Conservation (phyloP, 1,139 yeast genomes). For the Nakaseomyces bracarensis region DNA sequence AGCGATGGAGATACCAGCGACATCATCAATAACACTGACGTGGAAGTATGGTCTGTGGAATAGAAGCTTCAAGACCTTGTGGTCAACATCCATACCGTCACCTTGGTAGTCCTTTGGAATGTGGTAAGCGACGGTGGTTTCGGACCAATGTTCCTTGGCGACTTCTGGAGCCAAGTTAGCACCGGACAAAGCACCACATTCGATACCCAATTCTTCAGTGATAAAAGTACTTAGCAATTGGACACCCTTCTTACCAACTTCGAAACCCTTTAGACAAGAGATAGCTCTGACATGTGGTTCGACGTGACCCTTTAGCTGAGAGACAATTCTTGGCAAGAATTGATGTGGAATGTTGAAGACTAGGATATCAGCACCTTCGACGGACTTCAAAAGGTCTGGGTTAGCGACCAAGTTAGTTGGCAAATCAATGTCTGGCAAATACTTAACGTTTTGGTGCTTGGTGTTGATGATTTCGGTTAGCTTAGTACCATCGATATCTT, state of each 20-base stretch:
- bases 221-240: constrained; percentile 68
- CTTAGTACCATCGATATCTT: constrained; percentile 56
- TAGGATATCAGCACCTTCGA: constrained; percentile 66
- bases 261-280: constrained; percentile 87
- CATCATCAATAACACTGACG: constrained; percentile 77
- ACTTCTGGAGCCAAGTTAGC: constrained; percentile 94
- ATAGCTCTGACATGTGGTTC: constrained; percentile 67
- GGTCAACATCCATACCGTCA: constrained; percentile 63
- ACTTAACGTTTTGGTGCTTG: constrained; percentile 79
- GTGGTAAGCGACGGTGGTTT: constrained; percentile 88
- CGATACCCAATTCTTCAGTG: constrained; percentile 64
- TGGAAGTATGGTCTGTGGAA: constrained; percentile 96
- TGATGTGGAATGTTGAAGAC: constrained; percentile 93
- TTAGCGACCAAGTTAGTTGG: constrained; percentile 76
- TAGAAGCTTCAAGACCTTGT: constrained; percentile 53
- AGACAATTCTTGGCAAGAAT: constrained; percentile 64
- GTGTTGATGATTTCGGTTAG: constrained; percentile 80
- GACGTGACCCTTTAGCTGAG: constrained; percentile 67
- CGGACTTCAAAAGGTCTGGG: constrained; percentile 69
- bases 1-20: constrained; percentile 86
- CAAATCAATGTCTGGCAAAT: constrained; percentile 69
- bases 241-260: constrained; percentile 72
- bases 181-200: constrained; percentile 90
- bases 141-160: constrained; percentile 87
- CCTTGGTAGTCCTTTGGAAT: constrained; percentile 60